Evolutionary conservation across 2,329 filamentous ascomycete genomes (phyloP).

Genomic region (Ascosphaera aggregata): DNA sequence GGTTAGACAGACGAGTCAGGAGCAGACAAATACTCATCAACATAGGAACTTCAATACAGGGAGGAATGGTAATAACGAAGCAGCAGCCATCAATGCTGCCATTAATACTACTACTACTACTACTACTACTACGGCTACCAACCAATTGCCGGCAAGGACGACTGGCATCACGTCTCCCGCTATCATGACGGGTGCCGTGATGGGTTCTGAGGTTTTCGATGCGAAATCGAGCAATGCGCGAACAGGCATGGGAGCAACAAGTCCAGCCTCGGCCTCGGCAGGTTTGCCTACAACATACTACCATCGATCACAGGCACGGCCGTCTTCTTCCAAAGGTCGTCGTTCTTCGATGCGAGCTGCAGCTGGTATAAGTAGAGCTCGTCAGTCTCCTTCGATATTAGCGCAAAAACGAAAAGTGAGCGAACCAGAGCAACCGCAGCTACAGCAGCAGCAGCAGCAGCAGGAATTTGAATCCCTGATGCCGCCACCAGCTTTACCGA

Average conservation of each 20-base stretch:
- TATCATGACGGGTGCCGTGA: too few species aligned
- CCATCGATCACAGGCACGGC: slow-evolving; percentile 6
- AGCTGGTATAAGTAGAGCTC: slow-evolving; percentile 14
- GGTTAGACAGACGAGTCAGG: neutral
- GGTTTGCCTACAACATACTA: neutral
- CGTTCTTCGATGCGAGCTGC: slow-evolving; percentile 13
- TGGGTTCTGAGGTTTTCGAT: too few species aligned
- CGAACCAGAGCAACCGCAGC: neutral
- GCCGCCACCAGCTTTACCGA: slow-evolving; percentile 24
- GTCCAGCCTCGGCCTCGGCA: too few species aligned
- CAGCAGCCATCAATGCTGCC: too few species aligned
- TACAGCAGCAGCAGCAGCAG: neutral
- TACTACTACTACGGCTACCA: too few species aligned
- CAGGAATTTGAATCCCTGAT: slow-evolving; percentile 26
- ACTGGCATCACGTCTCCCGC: too few species aligned
- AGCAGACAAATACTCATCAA: neutral
- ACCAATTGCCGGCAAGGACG: too few species aligned
- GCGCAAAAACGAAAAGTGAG: slow-evolving; percentile 13
- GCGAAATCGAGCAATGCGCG: too few species aligned
- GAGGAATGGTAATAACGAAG: too few species aligned
- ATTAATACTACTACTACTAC: too few species aligned
- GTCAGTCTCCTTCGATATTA: slow-evolving; percentile 22
- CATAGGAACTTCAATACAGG: too few species aligned
- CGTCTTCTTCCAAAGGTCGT: slow-evolving; percentile 10
- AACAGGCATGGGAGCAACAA: too few species aligned